These are phyloP conservation scores for Alisma plantagoaquatica DNA, from an alignment of 106 monocot genomes.

Conservation along the genomic window DNA sequence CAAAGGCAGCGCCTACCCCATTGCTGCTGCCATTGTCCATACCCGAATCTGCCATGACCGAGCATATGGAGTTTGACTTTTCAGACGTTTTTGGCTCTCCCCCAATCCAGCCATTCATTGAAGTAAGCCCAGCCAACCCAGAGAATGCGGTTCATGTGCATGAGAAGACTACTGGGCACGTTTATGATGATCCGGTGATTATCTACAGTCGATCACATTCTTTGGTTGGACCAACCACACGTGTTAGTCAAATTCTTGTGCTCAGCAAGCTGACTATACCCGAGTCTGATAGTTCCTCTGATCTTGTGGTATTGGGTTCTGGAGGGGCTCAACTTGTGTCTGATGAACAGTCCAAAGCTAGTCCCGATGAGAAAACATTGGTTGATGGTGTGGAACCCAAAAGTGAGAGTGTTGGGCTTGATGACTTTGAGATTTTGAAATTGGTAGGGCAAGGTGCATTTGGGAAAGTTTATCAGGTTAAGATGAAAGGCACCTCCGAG, in stretches of 20 bases:
- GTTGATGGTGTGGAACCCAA: conserved; percentile 7
- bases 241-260: conserved; percentile 36
- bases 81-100: conserved; percentile 91
- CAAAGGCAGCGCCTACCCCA: conserved; percentile 25
- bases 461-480: conserved; percentile 98
- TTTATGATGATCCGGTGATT: conserved; percentile 54
- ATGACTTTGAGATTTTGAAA: conserved; percentile 87
- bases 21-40: conserved; percentile 54
- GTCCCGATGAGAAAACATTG: conserved; percentile 5
- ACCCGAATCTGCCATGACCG: conserved; percentile 41
- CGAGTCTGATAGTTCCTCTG: conserved; percentile 49
- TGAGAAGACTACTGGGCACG: conserved; percentile 22
- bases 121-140: conserved; percentile 19
- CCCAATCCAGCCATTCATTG: conserved; percentile 31
- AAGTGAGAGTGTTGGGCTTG: conserved; percentile 53
- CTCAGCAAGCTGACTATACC: conserved; percentile 43
- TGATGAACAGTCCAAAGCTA: not conserved
- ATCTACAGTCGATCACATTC: conserved; percentile 77
- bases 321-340: conserved; percentile 18
- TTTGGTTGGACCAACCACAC: conserved; percentile 73
- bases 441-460: conserved; percentile 97
- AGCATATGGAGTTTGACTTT: conserved; percentile 80
- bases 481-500: conserved; percentile 83
- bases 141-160: conserved; percentile 5
- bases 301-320: conserved; percentile 30